Evolutionary conservation across 306 rosid species (phyloP).

Genomic region (Inga oerstediana): DNA sequence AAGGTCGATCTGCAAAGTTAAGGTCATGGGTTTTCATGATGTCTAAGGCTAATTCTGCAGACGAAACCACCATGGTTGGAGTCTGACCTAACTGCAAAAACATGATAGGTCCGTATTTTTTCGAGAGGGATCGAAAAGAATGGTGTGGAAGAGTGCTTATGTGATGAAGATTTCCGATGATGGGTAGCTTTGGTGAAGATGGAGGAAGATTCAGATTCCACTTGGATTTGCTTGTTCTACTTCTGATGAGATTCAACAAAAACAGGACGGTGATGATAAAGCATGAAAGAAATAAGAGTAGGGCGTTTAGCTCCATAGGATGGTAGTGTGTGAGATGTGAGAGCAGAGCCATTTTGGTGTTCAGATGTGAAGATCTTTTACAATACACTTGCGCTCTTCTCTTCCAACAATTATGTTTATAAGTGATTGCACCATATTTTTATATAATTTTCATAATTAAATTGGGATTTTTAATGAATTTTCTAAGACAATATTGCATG

Average conservation of each 20-base stretch:
- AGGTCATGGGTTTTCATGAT: conserved; percentile 29
- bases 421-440: too few relatives aligned
- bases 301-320: background rate
- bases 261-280: background rate
- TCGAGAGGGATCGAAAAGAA: background rate
- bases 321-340: background rate
- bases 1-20: conserved; percentile 19
- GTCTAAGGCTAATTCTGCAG: conserved; percentile 28
- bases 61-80: conserved; percentile 39
- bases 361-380: background rate
- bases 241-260: background rate
- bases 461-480: too few relatives aligned
- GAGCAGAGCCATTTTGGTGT: background rate
- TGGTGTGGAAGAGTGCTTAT: background rate
- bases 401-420: too few relatives aligned
- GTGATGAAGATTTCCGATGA: background rate
- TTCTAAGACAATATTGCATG: too few relatives aligned
- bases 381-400: too few relatives aligned
- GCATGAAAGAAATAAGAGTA: background rate
- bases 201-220: background rate
- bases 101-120: background rate
- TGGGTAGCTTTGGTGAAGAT: background rate
- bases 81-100: conserved; percentile 6
- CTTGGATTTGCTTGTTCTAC: background rate
- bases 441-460: too few relatives aligned